Conservation (phyloP, 2,329 filamentous ascomycete genomes). For the Aspergillus pseudotamarii region DNA sequence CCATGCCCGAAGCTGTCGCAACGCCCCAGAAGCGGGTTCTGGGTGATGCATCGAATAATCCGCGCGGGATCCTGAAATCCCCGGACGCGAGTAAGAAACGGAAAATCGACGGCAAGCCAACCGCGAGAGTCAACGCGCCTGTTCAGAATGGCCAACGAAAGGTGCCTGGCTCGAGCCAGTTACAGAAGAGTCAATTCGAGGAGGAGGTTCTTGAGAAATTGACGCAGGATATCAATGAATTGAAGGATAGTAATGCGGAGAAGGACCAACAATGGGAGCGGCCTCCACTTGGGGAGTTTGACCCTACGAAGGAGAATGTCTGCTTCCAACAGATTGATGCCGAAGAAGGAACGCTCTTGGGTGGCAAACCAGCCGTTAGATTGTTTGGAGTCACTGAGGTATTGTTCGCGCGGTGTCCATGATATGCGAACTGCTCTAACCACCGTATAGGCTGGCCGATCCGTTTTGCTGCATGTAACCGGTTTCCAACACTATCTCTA, state of each 20-base stretch:
- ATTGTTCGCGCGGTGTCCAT: constrained; percentile 32
- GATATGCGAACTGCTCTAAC: constrained; percentile 14
- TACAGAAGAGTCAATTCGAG: constrained; percentile 89
- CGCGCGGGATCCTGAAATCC: constrained; percentile 63
- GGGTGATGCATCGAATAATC: constrained; percentile 66
- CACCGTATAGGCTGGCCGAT: constrained; percentile 67
- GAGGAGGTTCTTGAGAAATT: constrained; percentile 93
- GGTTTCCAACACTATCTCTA: constrained; percentile 97
- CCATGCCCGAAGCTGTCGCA: constrained; percentile 44
- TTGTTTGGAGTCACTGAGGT: constrained; percentile 90
- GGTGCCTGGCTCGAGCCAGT: constrained; percentile 60
- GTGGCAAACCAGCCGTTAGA: constrained; percentile 78
- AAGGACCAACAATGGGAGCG: constrained; percentile 91
- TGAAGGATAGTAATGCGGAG: constrained; percentile 86
- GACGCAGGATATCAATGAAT: constrained; percentile 84
- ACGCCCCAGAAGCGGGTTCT: constrained; percentile 72
- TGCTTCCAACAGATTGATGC: constrained; percentile 94
- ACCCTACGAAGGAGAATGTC: constrained; percentile 68
- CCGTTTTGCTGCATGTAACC: constrained; percentile 90
- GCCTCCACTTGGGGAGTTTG: constrained; percentile 63
- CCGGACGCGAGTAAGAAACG: constrained; percentile 72
- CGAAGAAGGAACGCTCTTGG: constrained; percentile 82
- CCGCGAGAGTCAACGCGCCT: constrained; percentile 59
- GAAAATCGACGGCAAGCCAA: constrained; percentile 65
- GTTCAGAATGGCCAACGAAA: constrained; percentile 65